A percentile compares a stretch with the other conserved stretches of the same genome.
Conservation (phyloP, 768 basidiomycete species). For the Rhodotorula paludigena region DNA sequence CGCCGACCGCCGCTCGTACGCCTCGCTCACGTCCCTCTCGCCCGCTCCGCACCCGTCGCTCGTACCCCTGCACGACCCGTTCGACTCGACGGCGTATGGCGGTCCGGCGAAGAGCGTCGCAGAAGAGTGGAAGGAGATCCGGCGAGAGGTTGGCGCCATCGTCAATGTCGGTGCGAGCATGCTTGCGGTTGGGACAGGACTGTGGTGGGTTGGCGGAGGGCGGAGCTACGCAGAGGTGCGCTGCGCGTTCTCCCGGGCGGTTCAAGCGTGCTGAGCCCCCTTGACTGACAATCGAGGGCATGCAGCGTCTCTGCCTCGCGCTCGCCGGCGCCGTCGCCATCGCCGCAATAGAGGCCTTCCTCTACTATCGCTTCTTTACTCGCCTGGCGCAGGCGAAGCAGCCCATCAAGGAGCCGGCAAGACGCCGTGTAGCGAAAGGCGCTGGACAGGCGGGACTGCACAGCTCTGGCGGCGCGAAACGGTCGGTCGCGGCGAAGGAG, state of each 20-base stretch:
- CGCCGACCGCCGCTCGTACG: constrained; percentile 33
- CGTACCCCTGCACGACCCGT: constrained; percentile 15
- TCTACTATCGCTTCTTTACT: constrained; percentile 40
- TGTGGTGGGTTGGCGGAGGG: constrained; percentile 41
- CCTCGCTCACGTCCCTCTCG: constrained; percentile 25
- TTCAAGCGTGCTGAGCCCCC: not conserved
- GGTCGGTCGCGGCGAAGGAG: no score
- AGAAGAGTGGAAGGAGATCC: constrained; percentile 40
- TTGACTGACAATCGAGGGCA: not conserved
- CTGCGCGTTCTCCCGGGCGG: not conserved
- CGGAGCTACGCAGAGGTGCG: constrained; percentile 30
- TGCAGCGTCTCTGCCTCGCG: constrained; percentile 36
- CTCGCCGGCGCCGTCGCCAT: constrained; percentile 36
- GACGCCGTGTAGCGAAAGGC: no score
- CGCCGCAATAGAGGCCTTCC: constrained; percentile 38
- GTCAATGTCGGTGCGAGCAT: constrained; percentile 40
- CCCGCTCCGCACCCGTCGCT: constrained; percentile 5
- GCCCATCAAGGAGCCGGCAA: no score
- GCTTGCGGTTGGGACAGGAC: constrained; percentile 35
- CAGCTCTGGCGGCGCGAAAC: not conserved
- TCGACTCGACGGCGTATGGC: not conserved
- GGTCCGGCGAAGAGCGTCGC: constrained; percentile 12
- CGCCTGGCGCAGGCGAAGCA: not conserved
- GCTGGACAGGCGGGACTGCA: not conserved
- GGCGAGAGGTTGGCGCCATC: constrained; percentile 39